Evolutionary conservation across 1,284 basidiomycete genomes (phyloP), one percentile per base, ranked within the genome.

Genomic region (Cryptococcus floricola): DNA sequence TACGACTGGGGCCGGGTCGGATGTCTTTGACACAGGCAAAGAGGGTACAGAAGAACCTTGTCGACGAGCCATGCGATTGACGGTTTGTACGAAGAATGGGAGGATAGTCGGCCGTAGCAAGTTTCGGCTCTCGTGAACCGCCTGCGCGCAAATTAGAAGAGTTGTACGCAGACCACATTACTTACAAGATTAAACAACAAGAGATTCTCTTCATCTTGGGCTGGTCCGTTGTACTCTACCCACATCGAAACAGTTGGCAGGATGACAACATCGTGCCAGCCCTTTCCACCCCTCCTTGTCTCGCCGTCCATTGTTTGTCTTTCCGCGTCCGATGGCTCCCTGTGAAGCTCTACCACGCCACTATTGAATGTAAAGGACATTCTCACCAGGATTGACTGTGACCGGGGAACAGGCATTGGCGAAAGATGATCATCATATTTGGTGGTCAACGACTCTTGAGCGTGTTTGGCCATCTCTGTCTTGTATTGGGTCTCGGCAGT

Each of bases 61-160:
- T 57, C 34, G 38, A 44, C 45, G 43, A 50, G 71, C 58, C 56
- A 73, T 54, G 4, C 72, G 63, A 13, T 62, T 62, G 50, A 67
- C 60, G 27, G 68, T 87, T 12, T 72, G 87, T 0, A 87, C 83
- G 38, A 95, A 75, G 78, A 95, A 95, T 2, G 88, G 88, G 9
- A 96, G 78, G 19, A 96, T 78, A 4, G 84, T 86, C 0, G 93
- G 92, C 34, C 84, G 79, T 27, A 96, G 79, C 1, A 83, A 85
- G 70, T 96, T 96, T 58, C 85, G 83, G 69, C 91, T 94, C 1
- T 88, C 87, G 69, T 93, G 89, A 18, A 96, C 82, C 5, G 88
- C 88, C 69, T 84, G 82, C 71, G 66, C 43, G 2, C n/a, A 48
- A 53, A 25, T 61, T 57, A 48, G 52, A 50, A 31, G 18, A 14